Base-by-base conservation (phyloP, 306 rosid genomes). In the Carpinus fangiana region DNA sequence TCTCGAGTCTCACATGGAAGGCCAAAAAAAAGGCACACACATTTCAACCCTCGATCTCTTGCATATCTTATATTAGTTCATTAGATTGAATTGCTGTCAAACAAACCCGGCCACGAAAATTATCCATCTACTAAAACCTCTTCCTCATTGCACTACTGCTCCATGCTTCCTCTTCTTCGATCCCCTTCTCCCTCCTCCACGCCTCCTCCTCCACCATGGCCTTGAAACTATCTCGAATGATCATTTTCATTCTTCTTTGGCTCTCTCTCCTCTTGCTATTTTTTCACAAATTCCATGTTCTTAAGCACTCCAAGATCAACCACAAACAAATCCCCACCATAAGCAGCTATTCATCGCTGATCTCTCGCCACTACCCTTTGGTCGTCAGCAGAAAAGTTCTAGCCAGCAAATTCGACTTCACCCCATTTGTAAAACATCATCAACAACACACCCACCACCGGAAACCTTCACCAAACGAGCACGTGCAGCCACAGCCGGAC, bases 131-230 rank as follows among this genome's bases (percentile, higher is more conserved):
- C 76, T 51, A 17, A 84, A 76, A 74, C 18, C 69, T 52, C 66
- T 36, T 76, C 72, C 74, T 78, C 54, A 70, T 83, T 78, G 79
- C 62, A 77, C 75, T 86, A 77, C 75, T 86, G 79, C 88, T 83
- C 92, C 91, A 90, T 92, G 96, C 93, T 89, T 93, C 90, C 91
- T 43, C 87, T 87, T 86, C 88, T 82, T 78, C 78, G 34, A 31
- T 31, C 26, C 73, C 75, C 46, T 73, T 51, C 71, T 69, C 74
- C 66, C 84, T 79, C 26, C 85, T 77, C 74, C 34, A 31, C 34
- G 34, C 34, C 87, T 84, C 71, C 82, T 85, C 81, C 66, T 80
- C 86, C 86, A 82, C 83, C 84, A 92, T 94, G 98, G 86, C 97
- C 90, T 77, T 87, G 68, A 94, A 81, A 90, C 47, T 78, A 52